These are phyloP conservation scores for Colletotrichum tropicicola DNA, from an alignment of 2,329 filamentous ascomycete genomes.

Conservation along the genomic window DNA sequence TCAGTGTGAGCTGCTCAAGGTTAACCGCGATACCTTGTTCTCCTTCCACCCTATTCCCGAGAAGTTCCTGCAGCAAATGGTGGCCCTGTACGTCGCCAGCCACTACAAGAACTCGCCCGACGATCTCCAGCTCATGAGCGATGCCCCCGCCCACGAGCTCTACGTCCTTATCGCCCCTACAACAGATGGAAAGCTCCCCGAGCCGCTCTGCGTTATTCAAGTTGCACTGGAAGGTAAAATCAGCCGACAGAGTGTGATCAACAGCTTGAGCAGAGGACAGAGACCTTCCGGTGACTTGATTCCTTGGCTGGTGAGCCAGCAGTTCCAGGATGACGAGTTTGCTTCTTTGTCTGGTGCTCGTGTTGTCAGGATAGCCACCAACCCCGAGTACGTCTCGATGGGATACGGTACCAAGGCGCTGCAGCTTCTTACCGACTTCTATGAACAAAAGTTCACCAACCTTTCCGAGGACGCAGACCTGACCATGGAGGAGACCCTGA, in stretches of 20 bases:
- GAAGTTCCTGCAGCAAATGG: conserved; percentile 97
- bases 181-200: conserved; percentile 81
- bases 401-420: conserved; percentile 93
- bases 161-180: conserved; percentile 93
- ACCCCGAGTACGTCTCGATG: conserved; percentile 91
- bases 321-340: conserved; percentile 98
- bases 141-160: conserved; percentile 94
- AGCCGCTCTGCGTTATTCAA: conserved; percentile 94
- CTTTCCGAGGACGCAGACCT: conserved; percentile 76
- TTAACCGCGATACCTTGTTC: conserved; percentile 97
- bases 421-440: conserved; percentile 89
- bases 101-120: conserved; percentile 99
- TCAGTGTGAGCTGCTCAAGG: conserved; percentile 89
- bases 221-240: conserved; percentile 95
- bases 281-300: conserved; percentile 93
- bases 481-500: conserved; percentile 70
- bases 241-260: conserved; percentile 90
- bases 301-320: conserved; percentile 96
- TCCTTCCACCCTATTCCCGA: conserved; percentile 98
- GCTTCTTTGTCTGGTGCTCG: conserved; percentile 91
- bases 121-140: conserved; percentile 97
- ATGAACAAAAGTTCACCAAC: conserved; percentile 89
- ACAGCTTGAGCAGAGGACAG: conserved; percentile 87
- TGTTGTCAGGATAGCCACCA: conserved; percentile 93
- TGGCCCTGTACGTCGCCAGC: conserved; percentile 94